A percentile compares a stretch with the other conserved stretches of the same genome.
phyloP scores from a whole-genome alignment of 345 rosid genomes.

The Gossypium mustelinum region DNA sequence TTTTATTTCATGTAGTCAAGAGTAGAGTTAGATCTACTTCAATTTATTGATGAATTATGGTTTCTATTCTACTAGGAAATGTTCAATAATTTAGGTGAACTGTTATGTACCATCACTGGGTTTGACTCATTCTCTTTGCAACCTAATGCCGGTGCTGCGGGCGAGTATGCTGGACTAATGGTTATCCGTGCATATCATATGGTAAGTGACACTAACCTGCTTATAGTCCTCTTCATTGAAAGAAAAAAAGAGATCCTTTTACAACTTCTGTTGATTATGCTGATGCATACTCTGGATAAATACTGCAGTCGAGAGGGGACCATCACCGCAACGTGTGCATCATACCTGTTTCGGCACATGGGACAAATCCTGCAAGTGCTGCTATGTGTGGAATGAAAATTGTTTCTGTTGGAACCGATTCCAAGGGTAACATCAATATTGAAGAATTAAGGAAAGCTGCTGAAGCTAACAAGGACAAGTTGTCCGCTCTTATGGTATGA shows the following conservation, averaged over 20 bases:
- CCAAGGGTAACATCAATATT: constrained; percentile 95
- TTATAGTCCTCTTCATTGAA: not conserved
- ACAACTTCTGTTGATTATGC: not conserved
- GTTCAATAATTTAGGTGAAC: constrained; percentile 81
- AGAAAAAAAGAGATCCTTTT: not conserved
- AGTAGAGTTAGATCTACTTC: constrained; percentile 10
- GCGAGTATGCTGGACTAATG: constrained; percentile 99
- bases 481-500: constrained; percentile 84
- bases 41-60: constrained; percentile 18
- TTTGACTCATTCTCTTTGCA: constrained; percentile 98
- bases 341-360: constrained; percentile 98
- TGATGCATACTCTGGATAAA: constrained; percentile 19
- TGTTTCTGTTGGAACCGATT: constrained; percentile 88
- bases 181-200: constrained; percentile 94
- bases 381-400: constrained; percentile 99
- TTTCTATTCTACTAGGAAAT: constrained; percentile 62
- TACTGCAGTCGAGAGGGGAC: constrained; percentile 83
- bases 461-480: constrained; percentile 79
- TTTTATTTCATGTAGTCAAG: not conserved
- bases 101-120: constrained; percentile 85
- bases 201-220: constrained; percentile 39
- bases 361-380: constrained; percentile 99
- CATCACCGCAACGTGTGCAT: constrained; percentile 94
- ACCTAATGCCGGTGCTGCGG: constrained; percentile 99
- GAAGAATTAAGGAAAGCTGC: constrained; percentile 88